Evolutionary conservation across 768 basidiomycete species (phyloP).

Genomic region (Amanita thiersii): DNA sequence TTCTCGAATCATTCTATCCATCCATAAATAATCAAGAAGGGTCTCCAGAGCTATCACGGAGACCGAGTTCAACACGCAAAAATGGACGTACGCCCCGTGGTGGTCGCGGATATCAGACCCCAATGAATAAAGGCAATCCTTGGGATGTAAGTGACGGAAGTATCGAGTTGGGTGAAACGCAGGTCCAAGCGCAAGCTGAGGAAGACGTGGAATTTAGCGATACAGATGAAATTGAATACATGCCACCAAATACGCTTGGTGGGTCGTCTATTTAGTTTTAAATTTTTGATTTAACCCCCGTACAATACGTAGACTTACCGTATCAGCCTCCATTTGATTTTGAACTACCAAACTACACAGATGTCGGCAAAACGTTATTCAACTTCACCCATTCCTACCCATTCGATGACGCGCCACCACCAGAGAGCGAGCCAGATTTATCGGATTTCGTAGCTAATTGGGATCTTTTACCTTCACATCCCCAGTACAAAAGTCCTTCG

Average conservation of each 20-base stretch:
- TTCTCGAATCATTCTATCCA: constrained; percentile 22
- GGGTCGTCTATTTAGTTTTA: constrained; percentile 6
- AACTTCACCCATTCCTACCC: constrained; percentile 23
- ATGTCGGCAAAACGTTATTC: constrained; percentile 29
- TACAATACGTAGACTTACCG: constrained; percentile 25
- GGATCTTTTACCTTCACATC: constrained; percentile 16
- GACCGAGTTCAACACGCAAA: constrained; percentile 64
- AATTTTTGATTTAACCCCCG: background rate
- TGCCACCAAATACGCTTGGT: constrained; percentile 40
- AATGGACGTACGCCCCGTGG: constrained; percentile 50
- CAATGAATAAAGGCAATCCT: constrained; percentile 52
- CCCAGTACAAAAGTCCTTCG: background rate
- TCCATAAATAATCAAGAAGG: constrained; percentile 17
- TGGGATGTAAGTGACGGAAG: constrained; percentile 68
- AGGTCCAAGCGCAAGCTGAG: constrained; percentile 18
- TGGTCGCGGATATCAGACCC: constrained; percentile 54
- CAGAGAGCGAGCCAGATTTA: constrained; percentile 21
- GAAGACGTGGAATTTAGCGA: constrained; percentile 22
- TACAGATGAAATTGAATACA: constrained; percentile 43
- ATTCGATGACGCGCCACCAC: constrained; percentile 21
- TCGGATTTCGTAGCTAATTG: constrained; percentile 19
- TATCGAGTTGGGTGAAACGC: constrained; percentile 22
- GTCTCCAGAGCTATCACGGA: constrained; percentile 34
- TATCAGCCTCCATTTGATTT: constrained; percentile 38
- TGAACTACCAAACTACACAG: constrained; percentile 33